A percentile compares a stretch with the other conserved stretches of the same genome.
phyloP scores from a whole-genome alignment of 208 protist genomes.

The Acanthamoeba lugdunensis region DNA sequence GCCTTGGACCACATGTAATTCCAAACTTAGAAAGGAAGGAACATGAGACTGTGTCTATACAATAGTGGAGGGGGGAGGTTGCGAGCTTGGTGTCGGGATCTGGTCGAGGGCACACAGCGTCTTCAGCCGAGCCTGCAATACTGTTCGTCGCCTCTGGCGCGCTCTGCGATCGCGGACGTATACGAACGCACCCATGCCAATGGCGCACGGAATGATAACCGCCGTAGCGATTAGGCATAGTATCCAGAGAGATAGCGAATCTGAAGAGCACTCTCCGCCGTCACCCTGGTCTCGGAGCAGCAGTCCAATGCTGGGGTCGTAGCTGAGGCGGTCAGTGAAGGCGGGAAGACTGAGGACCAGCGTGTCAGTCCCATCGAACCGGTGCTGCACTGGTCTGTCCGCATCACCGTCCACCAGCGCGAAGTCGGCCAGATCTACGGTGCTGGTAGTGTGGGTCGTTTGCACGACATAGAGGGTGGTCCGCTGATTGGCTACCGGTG shows the following conservation, averaged over 20 bases:
- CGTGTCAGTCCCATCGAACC: not conserved
- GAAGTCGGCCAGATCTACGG: not conserved
- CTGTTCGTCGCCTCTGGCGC: too few relatives aligned
- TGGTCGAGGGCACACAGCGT: too few relatives aligned
- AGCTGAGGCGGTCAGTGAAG: not conserved
- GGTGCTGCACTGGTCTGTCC: not conserved
- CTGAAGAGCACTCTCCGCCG: not conserved
- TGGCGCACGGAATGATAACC: too few relatives aligned
- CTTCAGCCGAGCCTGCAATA: too few relatives aligned
- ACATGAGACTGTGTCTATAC: too few relatives aligned
- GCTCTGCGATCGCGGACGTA: too few relatives aligned
- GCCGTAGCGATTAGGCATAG: not conserved
- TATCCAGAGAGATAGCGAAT: not conserved
- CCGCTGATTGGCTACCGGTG: not conserved
- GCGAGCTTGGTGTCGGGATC: too few relatives aligned
- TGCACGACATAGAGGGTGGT: not conserved
- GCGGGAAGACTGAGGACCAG: not conserved
- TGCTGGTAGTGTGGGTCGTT: not conserved
- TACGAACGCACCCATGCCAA: too few relatives aligned
- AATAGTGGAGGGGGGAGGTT: too few relatives aligned
- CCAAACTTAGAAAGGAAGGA: too few relatives aligned
- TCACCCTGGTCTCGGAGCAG: not conserved
- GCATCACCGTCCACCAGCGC: not conserved
- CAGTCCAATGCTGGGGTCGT: not conserved
- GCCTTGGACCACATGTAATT: too few relatives aligned